Evolutionary conservation across 768 basidiomycete genomes (phyloP).

Genomic region (Tylopilus felleus): DNA sequence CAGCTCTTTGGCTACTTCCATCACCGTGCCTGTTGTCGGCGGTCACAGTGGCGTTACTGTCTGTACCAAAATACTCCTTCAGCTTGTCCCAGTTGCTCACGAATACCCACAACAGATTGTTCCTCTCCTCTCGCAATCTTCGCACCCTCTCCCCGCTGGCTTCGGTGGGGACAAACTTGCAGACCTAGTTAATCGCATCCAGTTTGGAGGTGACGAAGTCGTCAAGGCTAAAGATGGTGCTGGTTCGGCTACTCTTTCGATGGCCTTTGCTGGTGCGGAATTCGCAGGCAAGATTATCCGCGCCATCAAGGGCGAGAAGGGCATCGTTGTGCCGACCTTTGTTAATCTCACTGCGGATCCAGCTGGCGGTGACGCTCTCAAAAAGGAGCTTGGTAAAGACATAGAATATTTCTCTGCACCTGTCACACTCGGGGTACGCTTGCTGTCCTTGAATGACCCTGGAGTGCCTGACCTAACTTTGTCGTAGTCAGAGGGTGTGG

Average conservation of each 20-base stretch:
- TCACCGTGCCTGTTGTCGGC: conserved; percentile 88
- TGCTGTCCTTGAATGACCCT: not conserved
- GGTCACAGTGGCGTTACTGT: conserved; percentile 93
- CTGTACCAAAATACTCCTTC: conserved; percentile 18
- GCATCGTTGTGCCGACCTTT: conserved; percentile 79
- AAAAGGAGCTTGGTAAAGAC: conserved; percentile 70
- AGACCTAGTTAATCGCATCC: conserved; percentile 77
- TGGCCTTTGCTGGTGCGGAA: conserved; percentile 93
- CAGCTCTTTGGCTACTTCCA: conserved; percentile 52
- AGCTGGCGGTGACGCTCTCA: conserved; percentile 67
- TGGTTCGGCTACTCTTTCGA: conserved; percentile 94
- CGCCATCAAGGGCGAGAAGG: conserved; percentile 85
- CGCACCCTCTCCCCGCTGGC: conserved; percentile 66
- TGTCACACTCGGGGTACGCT: conserved; percentile 79
- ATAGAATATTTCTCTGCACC: conserved; percentile 87
- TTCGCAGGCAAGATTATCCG: conserved; percentile 82
- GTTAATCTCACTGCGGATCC: conserved; percentile 75
- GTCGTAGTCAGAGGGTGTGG: conserved; percentile 71
- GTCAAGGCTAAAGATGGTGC: conserved; percentile 93
- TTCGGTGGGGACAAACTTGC: conserved; percentile 48
- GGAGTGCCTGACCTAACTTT: conserved; percentile 3
- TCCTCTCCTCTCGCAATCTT: conserved; percentile 88
- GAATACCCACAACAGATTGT: conserved; percentile 57
- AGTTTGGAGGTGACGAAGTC: conserved; percentile 96
- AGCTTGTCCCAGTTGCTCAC: conserved; percentile 5